Evolutionary conservation across 2,329 filamentous ascomycete species (phyloP), one percentile per base, ranked within the genome.

Genomic region (Fusarium sp.): DNA sequence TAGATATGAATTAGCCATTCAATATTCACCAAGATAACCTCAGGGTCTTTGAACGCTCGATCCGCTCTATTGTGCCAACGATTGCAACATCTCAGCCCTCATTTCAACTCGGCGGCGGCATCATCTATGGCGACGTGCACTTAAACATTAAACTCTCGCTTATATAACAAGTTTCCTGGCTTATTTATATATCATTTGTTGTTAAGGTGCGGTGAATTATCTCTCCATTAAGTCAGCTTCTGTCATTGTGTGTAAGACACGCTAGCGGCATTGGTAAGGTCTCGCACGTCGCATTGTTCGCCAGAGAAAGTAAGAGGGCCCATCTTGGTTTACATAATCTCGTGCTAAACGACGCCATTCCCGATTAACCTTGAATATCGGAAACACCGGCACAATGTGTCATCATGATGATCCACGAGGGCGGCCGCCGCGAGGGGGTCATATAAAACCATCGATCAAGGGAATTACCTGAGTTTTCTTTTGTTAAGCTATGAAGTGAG

Each of bases 241-340:
- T 70, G 70, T 73, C 62, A 73, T 66, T 45, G 34, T 73, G 38
- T 70, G 70, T 73, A 70, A 73, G 70, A 24, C 40, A 10, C 29
- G 20, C 42, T 70, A 67, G 64, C 35, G 38, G 16, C 24, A 59
- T 52, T 50, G 37, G 57, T 67, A 73, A 70, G 54, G 62, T 24
- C 5, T 34, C 31, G 9, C 27, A n/a, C 42, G 34, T 40, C 13
- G 69, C 31, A 24, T 29, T 24, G 20, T 40, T 54, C 24, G 34
- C 4, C 5, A 6, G 24, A 34, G 24, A 37, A 20, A 20, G 27
- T 31, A 29, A 52, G 11, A 31, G 18, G n/a, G 29, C 7, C 27
- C 40, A 29, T 45, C 14, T 8, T 22, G 0, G 13, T 42, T 47
- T 34, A 61, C n/a, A 62, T 62, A 52, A 54, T 62, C 47, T 11